Evolutionary conservation across 306 rosid species (phyloP).

Genomic region (Trichosanthes truncata): DNA sequence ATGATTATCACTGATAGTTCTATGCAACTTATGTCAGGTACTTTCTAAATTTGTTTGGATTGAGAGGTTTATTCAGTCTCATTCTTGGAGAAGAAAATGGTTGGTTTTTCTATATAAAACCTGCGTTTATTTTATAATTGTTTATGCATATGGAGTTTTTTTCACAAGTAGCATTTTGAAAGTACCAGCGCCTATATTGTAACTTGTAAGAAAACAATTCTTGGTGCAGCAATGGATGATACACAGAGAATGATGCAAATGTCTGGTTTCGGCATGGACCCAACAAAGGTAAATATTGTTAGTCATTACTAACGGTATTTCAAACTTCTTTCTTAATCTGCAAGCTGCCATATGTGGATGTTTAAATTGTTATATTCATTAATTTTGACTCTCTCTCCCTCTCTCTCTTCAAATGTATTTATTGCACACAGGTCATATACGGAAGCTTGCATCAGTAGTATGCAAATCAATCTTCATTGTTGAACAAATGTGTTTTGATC

Average conservation of each 20-base stretch:
- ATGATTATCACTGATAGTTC: slow-evolving; percentile 11
- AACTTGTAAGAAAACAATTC: not conserved
- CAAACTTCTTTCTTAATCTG: slow-evolving; percentile 6
- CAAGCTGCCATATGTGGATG: not conserved
- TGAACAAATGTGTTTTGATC: not conserved
- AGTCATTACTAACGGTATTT: not conserved
- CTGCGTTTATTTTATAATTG: not conserved
- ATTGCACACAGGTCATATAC: not conserved
- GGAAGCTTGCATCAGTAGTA: not conserved
- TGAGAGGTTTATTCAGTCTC: slow-evolving; percentile 96
- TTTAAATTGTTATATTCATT: not conserved
- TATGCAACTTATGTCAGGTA: slow-evolving; percentile 46
- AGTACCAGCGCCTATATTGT: slow-evolving; percentile 11
- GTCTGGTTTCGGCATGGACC: slow-evolving; percentile 96
- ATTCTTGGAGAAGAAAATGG: slow-evolving; percentile 99
- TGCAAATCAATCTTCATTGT: not conserved
- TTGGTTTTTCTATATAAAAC: slow-evolving; percentile 25
- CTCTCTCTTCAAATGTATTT: not conserved
- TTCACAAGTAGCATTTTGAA: not conserved
- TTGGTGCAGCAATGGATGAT: slow-evolving; percentile 84
- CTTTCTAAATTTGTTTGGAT: slow-evolving; percentile 92
- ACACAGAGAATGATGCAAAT: slow-evolving; percentile 99
- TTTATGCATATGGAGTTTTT: not conserved
- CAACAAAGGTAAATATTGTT: slow-evolving; percentile 58
- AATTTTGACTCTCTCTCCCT: not conserved